Conservation (phyloP, 2,329 filamentous ascomycete genomes). For the Ceratocystis smalleyi region DNA sequence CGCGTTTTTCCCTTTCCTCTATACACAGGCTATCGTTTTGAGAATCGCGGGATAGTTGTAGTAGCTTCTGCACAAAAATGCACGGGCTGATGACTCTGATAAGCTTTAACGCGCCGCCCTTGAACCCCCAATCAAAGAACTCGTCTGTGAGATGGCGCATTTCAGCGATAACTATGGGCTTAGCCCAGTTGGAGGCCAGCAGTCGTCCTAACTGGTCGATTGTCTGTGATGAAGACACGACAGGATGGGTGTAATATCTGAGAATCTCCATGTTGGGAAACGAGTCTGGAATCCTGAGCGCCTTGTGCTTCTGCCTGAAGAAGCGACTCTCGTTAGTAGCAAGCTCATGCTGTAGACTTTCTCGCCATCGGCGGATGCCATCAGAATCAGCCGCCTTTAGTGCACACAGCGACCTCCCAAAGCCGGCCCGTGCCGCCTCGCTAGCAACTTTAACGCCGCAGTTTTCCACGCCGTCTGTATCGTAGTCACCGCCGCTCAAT, state of each 20-base stretch:
- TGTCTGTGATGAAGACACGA: slow-evolving; percentile 50
- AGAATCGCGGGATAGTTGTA: slow-evolving; percentile 19
- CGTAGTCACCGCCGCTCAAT: slow-evolving; percentile 90
- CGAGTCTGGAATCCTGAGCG: slow-evolving; percentile 56
- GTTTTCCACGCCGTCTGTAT: slow-evolving; percentile 71
- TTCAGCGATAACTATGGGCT: slow-evolving; percentile 46
- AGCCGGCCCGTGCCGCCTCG: slow-evolving; percentile 78
- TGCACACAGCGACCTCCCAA: slow-evolving; percentile 58
- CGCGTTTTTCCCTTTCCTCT: slow-evolving; percentile 26
- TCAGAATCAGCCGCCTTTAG: slow-evolving; percentile 43
- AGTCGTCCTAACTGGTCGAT: slow-evolving; percentile 37
- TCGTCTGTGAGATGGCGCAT: slow-evolving; percentile 62
- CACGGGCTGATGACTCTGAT: slow-evolving; percentile 65
- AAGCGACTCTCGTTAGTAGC: slow-evolving; percentile 67
- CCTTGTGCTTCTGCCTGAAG: slow-evolving; percentile 62
- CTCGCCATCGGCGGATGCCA: slow-evolving; percentile 54
- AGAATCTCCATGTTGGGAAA: slow-evolving; percentile 72
- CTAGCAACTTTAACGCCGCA: slow-evolving; percentile 81
- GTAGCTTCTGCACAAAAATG: slow-evolving; percentile 48
- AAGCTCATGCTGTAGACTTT: slow-evolving; percentile 57
- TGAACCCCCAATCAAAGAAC: slow-evolving; percentile 73
- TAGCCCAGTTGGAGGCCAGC: slow-evolving; percentile 42
- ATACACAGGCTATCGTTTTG: slow-evolving; percentile 19
- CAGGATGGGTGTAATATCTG: slow-evolving; percentile 75
- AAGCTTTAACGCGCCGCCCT: slow-evolving; percentile 68